Evolutionary conservation across 2,329 filamentous ascomycete genomes (phyloP).

Genomic region (Phialocephala sp.): DNA sequence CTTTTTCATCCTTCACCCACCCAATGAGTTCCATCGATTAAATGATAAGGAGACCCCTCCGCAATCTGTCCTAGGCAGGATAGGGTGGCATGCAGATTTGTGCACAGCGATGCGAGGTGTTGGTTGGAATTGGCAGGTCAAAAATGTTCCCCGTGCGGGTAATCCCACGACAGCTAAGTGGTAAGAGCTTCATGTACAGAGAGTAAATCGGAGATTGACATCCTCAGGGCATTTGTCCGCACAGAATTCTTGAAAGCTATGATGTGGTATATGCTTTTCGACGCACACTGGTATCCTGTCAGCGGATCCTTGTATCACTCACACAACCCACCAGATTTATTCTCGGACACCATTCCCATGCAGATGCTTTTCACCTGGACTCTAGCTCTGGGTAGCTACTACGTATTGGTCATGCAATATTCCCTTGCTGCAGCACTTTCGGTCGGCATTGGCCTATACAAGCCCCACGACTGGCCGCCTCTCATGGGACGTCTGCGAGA

Average conservation of each 20-base stretch:
- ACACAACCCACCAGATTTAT: slow-evolving; percentile 12
- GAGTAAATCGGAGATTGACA: no score
- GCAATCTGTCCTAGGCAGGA: slow-evolving; percentile 11
- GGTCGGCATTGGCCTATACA: slow-evolving; percentile 17
- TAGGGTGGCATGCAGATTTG: slow-evolving; percentile 18
- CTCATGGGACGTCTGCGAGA: slow-evolving; percentile 22
- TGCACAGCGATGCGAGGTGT: slow-evolving; percentile 21
- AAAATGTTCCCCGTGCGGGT: slow-evolving; percentile 22
- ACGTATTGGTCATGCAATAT: slow-evolving; percentile 23
- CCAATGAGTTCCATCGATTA: slow-evolving; percentile 12
- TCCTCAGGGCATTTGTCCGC: no score
- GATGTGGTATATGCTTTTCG: slow-evolving; percentile 22
- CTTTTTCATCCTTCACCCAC: slow-evolving; percentile 22
- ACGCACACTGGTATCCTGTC: slow-evolving; percentile 18
- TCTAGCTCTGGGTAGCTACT: slow-evolving; percentile 14
- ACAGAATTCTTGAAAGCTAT: slow-evolving; percentile 10
- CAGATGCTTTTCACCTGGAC: slow-evolving; percentile 20
- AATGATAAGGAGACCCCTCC: slow-evolving; percentile 10
- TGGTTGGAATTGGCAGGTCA: slow-evolving; percentile 31
- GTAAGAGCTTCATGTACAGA: no score
- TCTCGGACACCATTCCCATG: slow-evolving; percentile 15
- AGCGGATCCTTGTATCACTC: slow-evolving; percentile 12
- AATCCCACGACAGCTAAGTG: no score
- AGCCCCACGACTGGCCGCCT: slow-evolving; percentile 26
- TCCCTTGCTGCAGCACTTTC: slow-evolving; percentile 11